Conservation (phyloP, 768 basidiomycete genomes). For the Basidioascus undulatus region DNA sequence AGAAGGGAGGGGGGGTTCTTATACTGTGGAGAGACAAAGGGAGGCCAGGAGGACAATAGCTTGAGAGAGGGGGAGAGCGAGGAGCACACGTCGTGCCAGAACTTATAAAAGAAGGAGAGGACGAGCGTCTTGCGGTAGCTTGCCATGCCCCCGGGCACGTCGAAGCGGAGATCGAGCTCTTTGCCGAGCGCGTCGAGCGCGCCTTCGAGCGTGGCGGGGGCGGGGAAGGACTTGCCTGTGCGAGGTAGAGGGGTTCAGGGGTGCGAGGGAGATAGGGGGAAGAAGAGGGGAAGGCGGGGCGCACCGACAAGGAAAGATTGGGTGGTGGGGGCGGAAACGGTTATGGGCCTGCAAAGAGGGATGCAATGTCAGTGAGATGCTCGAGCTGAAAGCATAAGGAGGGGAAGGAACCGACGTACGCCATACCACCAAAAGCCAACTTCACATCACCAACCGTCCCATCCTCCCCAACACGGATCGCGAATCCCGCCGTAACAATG, state of each 20-base stretch:
- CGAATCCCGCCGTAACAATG: conserved; percentile 11
- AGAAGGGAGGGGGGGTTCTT: neutral
- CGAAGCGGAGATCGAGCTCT: conserved; percentile 10
- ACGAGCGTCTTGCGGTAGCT: conserved; percentile 11
- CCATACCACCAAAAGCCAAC: conserved; percentile 14
- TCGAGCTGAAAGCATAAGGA: no score
- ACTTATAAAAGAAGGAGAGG: conserved; percentile 13
- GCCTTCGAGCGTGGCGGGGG: conserved; percentile 6
- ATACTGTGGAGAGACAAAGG: no score
- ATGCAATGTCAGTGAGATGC: neutral
- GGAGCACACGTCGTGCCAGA: conserved; percentile 12
- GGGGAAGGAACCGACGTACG: neutral
- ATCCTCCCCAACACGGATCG: neutral
- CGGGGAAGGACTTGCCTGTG: conserved; percentile 6
- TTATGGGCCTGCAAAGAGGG: conserved; percentile 4
- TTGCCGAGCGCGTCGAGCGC: conserved; percentile 8
- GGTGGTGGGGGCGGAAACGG: conserved; percentile 8
- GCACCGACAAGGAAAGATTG: conserved; percentile 7
- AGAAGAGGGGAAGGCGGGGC: no score
- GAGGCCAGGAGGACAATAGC: no score
- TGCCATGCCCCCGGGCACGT: conserved; percentile 14
- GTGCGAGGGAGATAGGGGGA: no score
- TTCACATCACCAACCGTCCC: conserved; percentile 2
- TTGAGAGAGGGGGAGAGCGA: no score
- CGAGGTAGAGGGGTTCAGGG: no score